Evolutionary conservation across 257 asterid genomes (phyloP).

Genomic region (Nicotiana paniculata): DNA sequence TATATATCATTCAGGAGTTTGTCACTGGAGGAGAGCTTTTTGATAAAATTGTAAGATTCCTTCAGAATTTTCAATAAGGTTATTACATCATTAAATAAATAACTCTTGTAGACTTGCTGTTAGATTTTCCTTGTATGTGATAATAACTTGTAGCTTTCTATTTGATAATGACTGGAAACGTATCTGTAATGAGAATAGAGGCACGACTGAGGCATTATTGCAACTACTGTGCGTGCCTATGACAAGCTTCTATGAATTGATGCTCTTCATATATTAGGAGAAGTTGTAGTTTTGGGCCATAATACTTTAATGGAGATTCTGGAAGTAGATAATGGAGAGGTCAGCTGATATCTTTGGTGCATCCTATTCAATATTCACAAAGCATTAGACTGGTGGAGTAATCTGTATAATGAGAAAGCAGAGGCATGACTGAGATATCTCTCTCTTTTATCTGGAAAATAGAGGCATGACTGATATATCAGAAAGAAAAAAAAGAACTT

Average conservation of each 20-base stretch:
- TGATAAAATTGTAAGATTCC: conserved; percentile 68
- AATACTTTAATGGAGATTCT: not conserved
- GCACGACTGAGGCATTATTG: not conserved
- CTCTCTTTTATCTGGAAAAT: not conserved
- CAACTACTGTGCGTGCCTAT: not conserved
- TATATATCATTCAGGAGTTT: conserved; percentile 81
- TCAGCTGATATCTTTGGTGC: not conserved
- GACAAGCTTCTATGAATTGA: not conserved
- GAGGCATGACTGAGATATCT: not conserved
- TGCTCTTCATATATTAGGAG: not conserved
- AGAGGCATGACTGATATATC: not conserved
- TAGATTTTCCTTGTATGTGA: not conserved
- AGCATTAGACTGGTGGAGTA: not conserved
- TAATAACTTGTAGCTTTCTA: not conserved
- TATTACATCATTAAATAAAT: not conserved
- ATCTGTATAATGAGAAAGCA: not conserved
- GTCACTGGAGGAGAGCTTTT: conserved; percentile 90
- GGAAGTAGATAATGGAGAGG: conserved; percentile 1
- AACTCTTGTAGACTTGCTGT: not conserved
- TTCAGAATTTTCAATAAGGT: not conserved
- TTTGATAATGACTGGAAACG: not conserved
- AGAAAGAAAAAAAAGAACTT: not conserved
- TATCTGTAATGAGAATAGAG: conserved; percentile 4
- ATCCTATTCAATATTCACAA: not conserved
- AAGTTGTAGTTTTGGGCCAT: not conserved